phyloP scores from a whole-genome alignment of 176 grass and related monocot genomes.

The Musa troglodytarum region DNA sequence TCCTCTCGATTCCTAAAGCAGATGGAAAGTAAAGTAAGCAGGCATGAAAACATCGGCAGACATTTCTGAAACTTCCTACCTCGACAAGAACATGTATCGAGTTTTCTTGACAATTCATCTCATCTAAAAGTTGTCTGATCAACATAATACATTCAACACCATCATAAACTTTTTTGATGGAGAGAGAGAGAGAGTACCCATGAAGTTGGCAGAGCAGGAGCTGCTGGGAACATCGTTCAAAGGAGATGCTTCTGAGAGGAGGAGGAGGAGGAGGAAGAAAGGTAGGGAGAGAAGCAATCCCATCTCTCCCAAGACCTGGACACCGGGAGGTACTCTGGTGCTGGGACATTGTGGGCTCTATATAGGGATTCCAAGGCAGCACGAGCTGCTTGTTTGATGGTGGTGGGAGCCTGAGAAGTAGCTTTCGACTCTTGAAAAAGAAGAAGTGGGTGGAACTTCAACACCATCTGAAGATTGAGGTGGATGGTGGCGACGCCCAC shows the following conservation, averaged over 20 bases:
- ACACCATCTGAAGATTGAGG: too few species aligned
- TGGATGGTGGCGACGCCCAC: too few species aligned
- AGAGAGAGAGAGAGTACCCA: neutral
- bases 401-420: neutral
- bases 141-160: too few species aligned
- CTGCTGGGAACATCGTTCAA: neutral
- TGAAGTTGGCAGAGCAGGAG: neutral
- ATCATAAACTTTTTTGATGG: too few species aligned
- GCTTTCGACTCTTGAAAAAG: neutral
- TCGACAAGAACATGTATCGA: too few species aligned
- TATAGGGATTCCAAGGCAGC: neutral
- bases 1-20: too few species aligned
- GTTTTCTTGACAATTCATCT: too few species aligned
- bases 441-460: neutral
- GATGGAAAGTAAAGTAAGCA: too few species aligned
- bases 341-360: neutral
- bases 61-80: too few species aligned
- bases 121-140: too few species aligned
- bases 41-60: too few species aligned
- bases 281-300: neutral
- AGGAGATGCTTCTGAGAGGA: neutral
- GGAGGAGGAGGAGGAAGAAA: conserved; percentile 15
- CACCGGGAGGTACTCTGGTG: neutral
- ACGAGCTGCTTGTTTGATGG: neutral
- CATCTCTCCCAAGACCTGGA: neutral